These are phyloP conservation scores for Epichloe amarillans DNA, from an alignment of 2,329 filamentous ascomycete genomes.

Conservation along the genomic window DNA sequence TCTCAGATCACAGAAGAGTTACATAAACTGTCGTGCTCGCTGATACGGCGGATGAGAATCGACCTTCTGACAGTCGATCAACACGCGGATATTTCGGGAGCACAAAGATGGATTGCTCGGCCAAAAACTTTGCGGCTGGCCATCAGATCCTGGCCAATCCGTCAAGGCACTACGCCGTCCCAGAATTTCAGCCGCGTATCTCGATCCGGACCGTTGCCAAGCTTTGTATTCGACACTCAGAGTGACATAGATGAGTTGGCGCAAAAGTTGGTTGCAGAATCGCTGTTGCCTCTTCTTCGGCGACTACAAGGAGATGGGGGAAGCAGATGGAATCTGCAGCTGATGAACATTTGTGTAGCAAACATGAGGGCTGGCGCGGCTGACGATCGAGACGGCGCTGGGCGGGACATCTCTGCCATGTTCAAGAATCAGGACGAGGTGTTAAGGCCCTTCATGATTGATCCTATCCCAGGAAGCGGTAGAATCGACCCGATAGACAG, in stretches of 20 bases:
- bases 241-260: conserved; percentile 46
- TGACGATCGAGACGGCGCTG: conserved; percentile 38
- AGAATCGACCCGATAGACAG: conserved; percentile 13
- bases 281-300: conserved; percentile 58
- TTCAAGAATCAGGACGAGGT: conserved; percentile 62
- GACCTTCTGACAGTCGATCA: conserved; percentile 52
- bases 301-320: conserved; percentile 56
- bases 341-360: conserved; percentile 77
- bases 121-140: conserved; percentile 74
- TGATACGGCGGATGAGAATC: conserved; percentile 64
- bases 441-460: conserved; percentile 51
- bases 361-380: conserved; percentile 58
- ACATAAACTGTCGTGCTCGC: conserved; percentile 49
- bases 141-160: conserved; percentile 44
- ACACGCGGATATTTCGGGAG: conserved; percentile 16
- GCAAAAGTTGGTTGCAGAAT: conserved; percentile 55
- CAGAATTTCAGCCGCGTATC: conserved; percentile 59
- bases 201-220: conserved; percentile 59
- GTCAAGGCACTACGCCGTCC: conserved; percentile 27
- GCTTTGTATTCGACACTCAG: conserved; percentile 54
- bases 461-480: conserved; percentile 18
- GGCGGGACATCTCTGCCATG: conserved; percentile 71
- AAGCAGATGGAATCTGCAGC: conserved; percentile 61
- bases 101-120: conserved; percentile 56
- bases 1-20: conserved; percentile 56